These are phyloP conservation scores for Lactifluus piperatus DNA, from an alignment of 768 basidiomycete genomes.

Conservation along the genomic window DNA sequence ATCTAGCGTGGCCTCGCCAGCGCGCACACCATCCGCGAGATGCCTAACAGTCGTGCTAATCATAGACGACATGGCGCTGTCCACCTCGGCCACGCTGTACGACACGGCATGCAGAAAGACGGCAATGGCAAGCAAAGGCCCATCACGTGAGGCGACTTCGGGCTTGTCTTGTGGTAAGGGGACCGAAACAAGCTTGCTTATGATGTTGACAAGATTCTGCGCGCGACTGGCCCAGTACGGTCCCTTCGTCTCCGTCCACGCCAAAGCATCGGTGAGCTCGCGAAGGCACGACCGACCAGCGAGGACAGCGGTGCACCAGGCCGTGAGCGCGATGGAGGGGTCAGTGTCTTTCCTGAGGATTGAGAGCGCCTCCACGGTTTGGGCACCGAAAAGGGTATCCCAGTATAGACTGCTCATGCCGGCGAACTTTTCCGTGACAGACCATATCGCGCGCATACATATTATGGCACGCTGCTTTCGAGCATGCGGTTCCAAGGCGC, in stretches of 20 bases:
- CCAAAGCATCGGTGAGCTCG: neutral
- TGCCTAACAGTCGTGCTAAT: slow-evolving; percentile 2
- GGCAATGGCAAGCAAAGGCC: neutral
- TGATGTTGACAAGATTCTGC: neutral
- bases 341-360: neutral
- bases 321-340: neutral
- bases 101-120: neutral
- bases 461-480: slow-evolving; percentile 1
- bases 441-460: slow-evolving; percentile 7
- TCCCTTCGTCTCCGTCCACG: neutral
- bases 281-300: slow-evolving; percentile 6
- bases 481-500: neutral
- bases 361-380: slow-evolving; percentile 10
- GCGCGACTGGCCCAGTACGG: slow-evolving; percentile 2
- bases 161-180: neutral
- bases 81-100: neutral
- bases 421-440: slow-evolving; percentile 14
- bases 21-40: neutral
- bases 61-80: neutral
- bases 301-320: slow-evolving; percentile 4
- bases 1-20: neutral
- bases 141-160: neutral
- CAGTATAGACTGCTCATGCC: neutral
- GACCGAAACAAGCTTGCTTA: neutral
- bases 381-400: slow-evolving; percentile 10